phyloP scores from a whole-genome alignment of 208 protist species.

The Angomonas ambiguus region DNA sequence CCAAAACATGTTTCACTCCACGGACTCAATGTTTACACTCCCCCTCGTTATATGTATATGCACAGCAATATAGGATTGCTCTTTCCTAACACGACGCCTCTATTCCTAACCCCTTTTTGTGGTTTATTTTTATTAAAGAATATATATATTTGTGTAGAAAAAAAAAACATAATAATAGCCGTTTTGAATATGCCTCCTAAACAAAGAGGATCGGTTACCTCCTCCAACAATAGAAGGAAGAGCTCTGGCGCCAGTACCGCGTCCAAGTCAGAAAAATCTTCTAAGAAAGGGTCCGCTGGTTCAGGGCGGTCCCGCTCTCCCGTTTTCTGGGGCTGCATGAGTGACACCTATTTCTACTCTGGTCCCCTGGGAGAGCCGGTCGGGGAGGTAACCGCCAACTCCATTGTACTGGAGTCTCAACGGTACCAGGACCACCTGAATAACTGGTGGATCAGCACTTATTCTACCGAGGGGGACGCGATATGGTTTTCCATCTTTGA shows the following conservation, averaged over 20 bases:
- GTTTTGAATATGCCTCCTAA: neutral
- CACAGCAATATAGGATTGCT: too few relatives aligned
- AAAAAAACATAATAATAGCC: too few relatives aligned
- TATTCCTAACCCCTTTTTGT: too few relatives aligned
- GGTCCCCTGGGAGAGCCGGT: slow-evolving; percentile 65
- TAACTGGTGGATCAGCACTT: slow-evolving; percentile 60
- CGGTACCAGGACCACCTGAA: slow-evolving; percentile 65
- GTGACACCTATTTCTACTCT: slow-evolving; percentile 33
- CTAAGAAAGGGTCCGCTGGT: neutral
- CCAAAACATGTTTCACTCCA: too few relatives aligned
- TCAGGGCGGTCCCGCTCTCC: slow-evolving; percentile 14
- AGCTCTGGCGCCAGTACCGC: neutral
- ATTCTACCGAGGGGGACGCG: slow-evolving; percentile 30
- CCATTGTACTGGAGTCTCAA: slow-evolving; percentile 49
- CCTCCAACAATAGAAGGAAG: neutral
- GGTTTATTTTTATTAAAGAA: too few relatives aligned
- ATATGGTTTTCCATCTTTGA: slow-evolving; percentile 33
- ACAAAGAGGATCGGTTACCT: neutral
- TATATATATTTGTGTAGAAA: too few relatives aligned
- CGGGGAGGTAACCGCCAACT: slow-evolving; percentile 32
- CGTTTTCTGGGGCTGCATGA: slow-evolving; percentile 51
- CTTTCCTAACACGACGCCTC: too few relatives aligned
- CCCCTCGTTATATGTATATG: too few relatives aligned
- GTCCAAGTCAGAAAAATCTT: neutral
- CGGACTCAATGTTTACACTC: too few relatives aligned